Conservation (phyloP, 2,329 filamentous ascomycete species). For the Pseudocercospora pini-densiflorae region DNA sequence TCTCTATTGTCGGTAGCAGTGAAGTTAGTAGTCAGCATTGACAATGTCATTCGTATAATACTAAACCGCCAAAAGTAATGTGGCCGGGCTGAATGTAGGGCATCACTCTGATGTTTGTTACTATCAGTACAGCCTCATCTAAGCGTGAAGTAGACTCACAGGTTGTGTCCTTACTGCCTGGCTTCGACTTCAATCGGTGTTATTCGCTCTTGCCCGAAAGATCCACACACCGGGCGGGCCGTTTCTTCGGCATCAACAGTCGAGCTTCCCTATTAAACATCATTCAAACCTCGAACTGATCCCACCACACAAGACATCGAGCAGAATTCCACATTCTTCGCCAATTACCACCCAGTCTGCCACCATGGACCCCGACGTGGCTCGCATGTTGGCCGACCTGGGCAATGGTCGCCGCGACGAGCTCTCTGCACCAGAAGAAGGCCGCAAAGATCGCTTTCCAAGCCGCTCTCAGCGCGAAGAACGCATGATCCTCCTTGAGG, state of each 20-base stretch:
- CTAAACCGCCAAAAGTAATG: too few species aligned
- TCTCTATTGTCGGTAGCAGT: too few species aligned
- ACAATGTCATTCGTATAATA: too few species aligned
- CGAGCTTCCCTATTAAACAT: not conserved
- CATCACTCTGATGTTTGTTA: not conserved
- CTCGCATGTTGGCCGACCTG: constrained; percentile 34
- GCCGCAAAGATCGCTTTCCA: not conserved
- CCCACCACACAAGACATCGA: not conserved
- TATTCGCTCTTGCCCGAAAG: not conserved
- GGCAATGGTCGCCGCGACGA: constrained; percentile 29
- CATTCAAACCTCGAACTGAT: not conserved
- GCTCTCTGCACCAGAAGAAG: constrained; percentile 26
- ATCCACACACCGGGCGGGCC: not conserved
- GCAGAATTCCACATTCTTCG: not conserved
- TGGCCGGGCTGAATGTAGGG: too few species aligned
- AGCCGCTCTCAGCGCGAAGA: not conserved
- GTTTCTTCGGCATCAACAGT: not conserved
- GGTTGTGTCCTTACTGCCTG: not conserved
- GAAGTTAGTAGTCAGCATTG: too few species aligned
- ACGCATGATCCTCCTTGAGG: not conserved
- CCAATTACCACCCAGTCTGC: not conserved
- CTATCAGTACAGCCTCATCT: not conserved
- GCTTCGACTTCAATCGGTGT: not conserved
- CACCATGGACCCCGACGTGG: constrained; percentile 26
- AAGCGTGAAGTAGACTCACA: not conserved